Evolutionary conservation across 805 yeast genomes (phyloP).

Genomic region (Starmerella riodocensis): DNA sequence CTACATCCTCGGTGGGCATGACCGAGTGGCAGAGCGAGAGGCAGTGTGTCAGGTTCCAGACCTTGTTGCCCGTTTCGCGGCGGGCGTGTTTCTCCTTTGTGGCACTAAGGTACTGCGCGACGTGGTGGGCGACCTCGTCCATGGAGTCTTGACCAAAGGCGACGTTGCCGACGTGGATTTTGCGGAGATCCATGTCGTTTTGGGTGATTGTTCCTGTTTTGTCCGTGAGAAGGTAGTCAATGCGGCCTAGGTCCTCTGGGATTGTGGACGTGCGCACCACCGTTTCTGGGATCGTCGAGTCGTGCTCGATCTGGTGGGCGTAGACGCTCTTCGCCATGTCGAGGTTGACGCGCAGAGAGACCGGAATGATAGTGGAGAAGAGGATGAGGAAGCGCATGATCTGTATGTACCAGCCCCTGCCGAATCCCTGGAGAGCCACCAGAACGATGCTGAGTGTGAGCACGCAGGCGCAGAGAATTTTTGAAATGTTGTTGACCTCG

Average conservation of each 20-base stretch:
- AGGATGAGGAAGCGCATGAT: slow-evolving; percentile 80
- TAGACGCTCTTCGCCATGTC: slow-evolving; percentile 94
- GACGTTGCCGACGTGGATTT: slow-evolving; percentile 81
- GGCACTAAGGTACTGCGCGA: slow-evolving; percentile 25
- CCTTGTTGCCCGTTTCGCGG: slow-evolving; percentile 63
- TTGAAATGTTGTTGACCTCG: slow-evolving; percentile 79
- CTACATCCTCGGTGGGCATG: slow-evolving; percentile 66
- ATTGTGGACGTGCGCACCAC: slow-evolving; percentile 94
- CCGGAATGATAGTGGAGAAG: slow-evolving; percentile 93
- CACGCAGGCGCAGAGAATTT: slow-evolving; percentile 77
- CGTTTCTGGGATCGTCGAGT: slow-evolving; percentile 63
- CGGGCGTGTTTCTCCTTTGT: slow-evolving; percentile 18
- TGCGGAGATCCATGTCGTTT: slow-evolving; percentile 93
- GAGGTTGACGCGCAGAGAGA: slow-evolving; percentile 80
- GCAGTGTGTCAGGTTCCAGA: slow-evolving; percentile 67
- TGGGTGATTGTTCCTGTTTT: slow-evolving; percentile 97
- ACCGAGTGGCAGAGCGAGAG: slow-evolving; percentile 95
- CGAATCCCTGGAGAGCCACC: slow-evolving; percentile 69
- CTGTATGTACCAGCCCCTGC: slow-evolving; percentile 70
- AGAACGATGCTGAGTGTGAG: slow-evolving; percentile 61
- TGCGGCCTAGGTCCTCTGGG: slow-evolving; percentile 94
- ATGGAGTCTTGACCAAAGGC: slow-evolving; percentile 85
- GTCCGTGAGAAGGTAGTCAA: slow-evolving; percentile 82
- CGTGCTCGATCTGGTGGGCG: slow-evolving; percentile 90
- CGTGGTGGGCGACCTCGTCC: slow-evolving; percentile 70